Conservation (phyloP, 1,284 basidiomycete species). For the Papiliotrema flavescens region DNA sequence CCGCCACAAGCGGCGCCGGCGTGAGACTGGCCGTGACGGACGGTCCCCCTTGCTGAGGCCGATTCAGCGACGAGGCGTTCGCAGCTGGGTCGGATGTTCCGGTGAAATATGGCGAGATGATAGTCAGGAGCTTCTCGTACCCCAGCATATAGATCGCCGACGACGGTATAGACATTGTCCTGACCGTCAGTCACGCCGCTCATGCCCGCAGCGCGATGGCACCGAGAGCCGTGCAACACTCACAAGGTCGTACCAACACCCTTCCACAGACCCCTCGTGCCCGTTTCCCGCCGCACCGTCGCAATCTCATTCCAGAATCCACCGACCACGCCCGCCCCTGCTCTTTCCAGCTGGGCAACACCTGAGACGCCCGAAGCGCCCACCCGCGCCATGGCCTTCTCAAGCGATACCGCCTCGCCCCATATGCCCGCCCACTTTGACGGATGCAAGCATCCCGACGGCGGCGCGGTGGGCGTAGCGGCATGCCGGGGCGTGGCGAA, state of each 20-base stretch:
- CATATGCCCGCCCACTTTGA: conserved; percentile 50
- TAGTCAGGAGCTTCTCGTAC: conserved; percentile 77
- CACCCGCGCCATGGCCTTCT: conserved; percentile 27
- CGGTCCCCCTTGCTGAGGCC: conserved; percentile 11
- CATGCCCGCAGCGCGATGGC: no score
- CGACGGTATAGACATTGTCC: conserved; percentile 86
- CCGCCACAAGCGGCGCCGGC: conserved; percentile 73
- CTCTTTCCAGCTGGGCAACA: conserved; percentile 16
- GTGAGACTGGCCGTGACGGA: conserved; percentile 47
- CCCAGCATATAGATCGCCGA: conserved; percentile 94
- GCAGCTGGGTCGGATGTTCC: conserved; percentile 18
- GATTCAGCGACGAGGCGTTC: conserved; percentile 25
- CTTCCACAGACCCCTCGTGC: conserved; percentile 79
- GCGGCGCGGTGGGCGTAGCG: conserved; percentile 20
- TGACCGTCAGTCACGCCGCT: conserved; percentile 35
- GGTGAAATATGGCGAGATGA: conserved; percentile 36
- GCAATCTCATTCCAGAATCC: conserved; percentile 77
- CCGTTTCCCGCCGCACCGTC: conserved; percentile 73
- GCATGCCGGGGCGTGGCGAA: conserved; percentile 15
- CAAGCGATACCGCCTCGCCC: conserved; percentile 43
- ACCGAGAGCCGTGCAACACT: conserved; percentile 41
- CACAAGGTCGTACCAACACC: conserved; percentile 81
- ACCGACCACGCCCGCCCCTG: conserved; percentile 3
- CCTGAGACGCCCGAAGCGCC: conserved; percentile 11
- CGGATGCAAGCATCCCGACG: conserved; percentile 45